Evolutionary conservation across 306 rosid genomes (phyloP).

Genomic region (Cicer chorassanicum): DNA sequence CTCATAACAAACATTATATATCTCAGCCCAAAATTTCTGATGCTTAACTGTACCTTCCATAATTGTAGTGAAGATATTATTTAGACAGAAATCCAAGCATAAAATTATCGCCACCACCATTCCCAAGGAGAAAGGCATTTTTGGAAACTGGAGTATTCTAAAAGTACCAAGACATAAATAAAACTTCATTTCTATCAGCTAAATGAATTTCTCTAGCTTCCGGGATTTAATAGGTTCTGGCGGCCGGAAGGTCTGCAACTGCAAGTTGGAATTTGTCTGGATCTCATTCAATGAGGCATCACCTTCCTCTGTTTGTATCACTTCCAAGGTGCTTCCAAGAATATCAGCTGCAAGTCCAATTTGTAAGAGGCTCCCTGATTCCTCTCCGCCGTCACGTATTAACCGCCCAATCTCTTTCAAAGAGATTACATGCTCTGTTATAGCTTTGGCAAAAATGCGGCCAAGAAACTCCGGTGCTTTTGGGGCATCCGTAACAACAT

Average conservation of each 20-base stretch:
- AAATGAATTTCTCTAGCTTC: slow-evolving; percentile 72
- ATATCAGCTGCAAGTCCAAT: slow-evolving; percentile 76
- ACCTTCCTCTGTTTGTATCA: slow-evolving; percentile 64
- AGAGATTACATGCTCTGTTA: slow-evolving; percentile 65
- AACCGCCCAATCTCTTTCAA: slow-evolving; percentile 68
- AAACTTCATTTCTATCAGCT: slow-evolving; percentile 49
- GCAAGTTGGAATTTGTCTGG: slow-evolving; percentile 54
- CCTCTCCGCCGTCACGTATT: slow-evolving; percentile 70
- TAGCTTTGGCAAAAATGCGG: slow-evolving; percentile 60
- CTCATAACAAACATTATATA: slow-evolving; percentile 20
- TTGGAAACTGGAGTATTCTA: slow-evolving; percentile 65
- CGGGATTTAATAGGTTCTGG: slow-evolving; percentile 58
- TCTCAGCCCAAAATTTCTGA: slow-evolving; percentile 47
- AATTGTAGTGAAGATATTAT: slow-evolving; percentile 55
- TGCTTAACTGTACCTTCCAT: slow-evolving; percentile 60
- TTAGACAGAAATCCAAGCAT: slow-evolving; percentile 53
- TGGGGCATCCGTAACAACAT: slow-evolving; percentile 81
- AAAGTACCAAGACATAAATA: slow-evolving; percentile 49
- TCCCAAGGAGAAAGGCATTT: slow-evolving; percentile 45
- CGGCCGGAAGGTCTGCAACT: slow-evolving; percentile 66
- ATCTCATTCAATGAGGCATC: slow-evolving; percentile 61
- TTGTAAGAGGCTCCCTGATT: slow-evolving; percentile 60
- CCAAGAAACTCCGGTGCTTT: slow-evolving; percentile 83
- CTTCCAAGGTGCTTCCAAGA: slow-evolving; percentile 72
- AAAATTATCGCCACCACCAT: slow-evolving; percentile 56